phyloP scores from a whole-genome alignment of 441 rosid species.

The Sinapis alba region DNA sequence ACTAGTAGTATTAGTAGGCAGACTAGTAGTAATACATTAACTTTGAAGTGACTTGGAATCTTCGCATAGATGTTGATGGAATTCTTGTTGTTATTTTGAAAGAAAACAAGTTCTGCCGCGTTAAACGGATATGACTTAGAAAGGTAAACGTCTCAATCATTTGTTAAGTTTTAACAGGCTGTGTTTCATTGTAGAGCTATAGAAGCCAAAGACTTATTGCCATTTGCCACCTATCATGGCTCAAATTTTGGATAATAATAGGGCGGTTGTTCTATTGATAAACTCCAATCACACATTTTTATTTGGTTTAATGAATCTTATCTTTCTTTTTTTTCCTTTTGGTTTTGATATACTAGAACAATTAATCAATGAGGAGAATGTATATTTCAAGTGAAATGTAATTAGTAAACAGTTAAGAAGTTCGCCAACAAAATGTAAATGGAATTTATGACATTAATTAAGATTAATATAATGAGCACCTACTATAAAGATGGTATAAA shows the following conservation, averaged over 20 bases:
- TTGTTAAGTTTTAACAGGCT: slow-evolving; percentile 30
- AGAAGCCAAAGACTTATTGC: slow-evolving; percentile 31
- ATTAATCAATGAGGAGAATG: not conserved
- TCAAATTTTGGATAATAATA: slow-evolving; percentile 26
- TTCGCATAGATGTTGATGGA: not conserved
- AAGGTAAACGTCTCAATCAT: slow-evolving; percentile 28
- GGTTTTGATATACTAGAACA: not conserved
- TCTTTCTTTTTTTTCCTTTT: not conserved
- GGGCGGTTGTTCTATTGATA: slow-evolving; percentile 9
- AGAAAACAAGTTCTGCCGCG: slow-evolving; percentile 15
- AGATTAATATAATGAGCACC: not conserved
- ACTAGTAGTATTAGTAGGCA: too few species aligned
- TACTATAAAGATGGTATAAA: not conserved
- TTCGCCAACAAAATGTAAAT: not conserved
- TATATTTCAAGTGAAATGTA: not conserved
- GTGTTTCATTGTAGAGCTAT: slow-evolving; percentile 25
- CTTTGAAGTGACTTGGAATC: not conserved
- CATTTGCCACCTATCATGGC: slow-evolving; percentile 36
- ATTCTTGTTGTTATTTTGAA: not conserved
- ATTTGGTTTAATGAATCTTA: not conserved
- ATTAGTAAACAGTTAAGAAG: not conserved
- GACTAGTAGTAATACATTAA: not conserved
- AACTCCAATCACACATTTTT: slow-evolving; percentile 13
- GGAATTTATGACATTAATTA: not conserved
- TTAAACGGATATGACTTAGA: slow-evolving; percentile 4